phyloP scores from a whole-genome alignment of 352 stramenopile species.

The Aphanomyces stellatus region DNA sequence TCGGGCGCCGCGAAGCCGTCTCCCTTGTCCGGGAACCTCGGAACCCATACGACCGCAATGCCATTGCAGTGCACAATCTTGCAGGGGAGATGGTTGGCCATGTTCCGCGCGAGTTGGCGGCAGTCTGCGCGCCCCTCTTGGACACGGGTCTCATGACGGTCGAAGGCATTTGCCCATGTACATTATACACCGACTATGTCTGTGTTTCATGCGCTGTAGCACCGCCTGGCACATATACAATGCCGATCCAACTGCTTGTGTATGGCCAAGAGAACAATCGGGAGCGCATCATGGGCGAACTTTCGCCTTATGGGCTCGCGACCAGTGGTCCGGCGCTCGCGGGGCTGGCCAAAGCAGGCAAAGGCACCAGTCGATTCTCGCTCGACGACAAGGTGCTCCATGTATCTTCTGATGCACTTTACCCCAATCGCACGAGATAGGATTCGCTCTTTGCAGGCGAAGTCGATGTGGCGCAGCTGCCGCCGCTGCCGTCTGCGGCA shows the following conservation, averaged over 20 bases:
- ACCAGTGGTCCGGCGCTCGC: neutral
- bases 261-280: neutral
- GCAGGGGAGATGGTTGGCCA: neutral
- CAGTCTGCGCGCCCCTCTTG: neutral
- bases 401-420: neutral
- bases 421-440: neutral
- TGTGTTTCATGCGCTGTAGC: neutral
- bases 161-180: slow-evolving; percentile 5
- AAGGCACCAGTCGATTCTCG: neutral
- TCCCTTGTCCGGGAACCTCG: neutral
- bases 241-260: neutral
- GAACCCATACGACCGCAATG: slow-evolving; percentile 5
- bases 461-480: neutral
- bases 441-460: neutral
- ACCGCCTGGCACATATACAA: neutral
- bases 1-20: neutral
- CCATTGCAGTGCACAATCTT: neutral
- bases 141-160: neutral
- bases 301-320: neutral
- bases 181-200: neutral
- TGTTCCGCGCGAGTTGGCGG: neutral
- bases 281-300: neutral
- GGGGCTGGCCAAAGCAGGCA: neutral
- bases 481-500: neutral
- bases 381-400: neutral